phyloP scores from a whole-genome alignment of 129 eudicot species.

The Lactuca sativa region DNA sequence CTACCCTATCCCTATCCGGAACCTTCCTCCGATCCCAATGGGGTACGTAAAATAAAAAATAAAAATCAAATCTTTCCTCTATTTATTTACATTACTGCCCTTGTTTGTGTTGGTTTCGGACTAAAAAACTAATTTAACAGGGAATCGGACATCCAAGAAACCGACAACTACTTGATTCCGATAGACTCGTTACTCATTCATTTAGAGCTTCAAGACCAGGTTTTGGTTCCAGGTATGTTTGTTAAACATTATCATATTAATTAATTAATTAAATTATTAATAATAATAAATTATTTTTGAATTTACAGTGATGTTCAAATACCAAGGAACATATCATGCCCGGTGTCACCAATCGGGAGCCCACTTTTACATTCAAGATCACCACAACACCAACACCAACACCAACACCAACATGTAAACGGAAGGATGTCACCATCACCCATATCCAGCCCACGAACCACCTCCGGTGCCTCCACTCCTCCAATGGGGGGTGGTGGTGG shows the following conservation, averaged over 20 bases:
- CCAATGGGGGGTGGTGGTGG: constrained; percentile 46
- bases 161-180: constrained; percentile 56
- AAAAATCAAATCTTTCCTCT: constrained; percentile 39
- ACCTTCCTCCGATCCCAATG: constrained; percentile 62
- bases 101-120: background rate
- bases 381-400: constrained; percentile 51
- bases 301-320: constrained; percentile 70
- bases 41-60: constrained; percentile 13
- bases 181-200: constrained; percentile 80
- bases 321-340: constrained; percentile 85
- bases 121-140: constrained; percentile 35
- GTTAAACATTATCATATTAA: background rate
- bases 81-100: background rate
- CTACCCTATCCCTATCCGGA: constrained; percentile 40
- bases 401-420: constrained; percentile 15
- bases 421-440: constrained; percentile 92
- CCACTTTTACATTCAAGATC: constrained; percentile 80
- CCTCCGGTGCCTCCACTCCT: constrained; percentile 90
- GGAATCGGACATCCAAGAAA: constrained; percentile 67
- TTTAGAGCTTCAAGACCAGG: constrained; percentile 74
- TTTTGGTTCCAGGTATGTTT: constrained; percentile 65
- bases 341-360: constrained; percentile 97
- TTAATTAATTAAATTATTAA: background rate
- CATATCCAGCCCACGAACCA: constrained; percentile 81
- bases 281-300: constrained; percentile 10